Conservation (phyloP, 2,329 filamentous ascomycete species). For the Whalleya microplaca region DNA sequence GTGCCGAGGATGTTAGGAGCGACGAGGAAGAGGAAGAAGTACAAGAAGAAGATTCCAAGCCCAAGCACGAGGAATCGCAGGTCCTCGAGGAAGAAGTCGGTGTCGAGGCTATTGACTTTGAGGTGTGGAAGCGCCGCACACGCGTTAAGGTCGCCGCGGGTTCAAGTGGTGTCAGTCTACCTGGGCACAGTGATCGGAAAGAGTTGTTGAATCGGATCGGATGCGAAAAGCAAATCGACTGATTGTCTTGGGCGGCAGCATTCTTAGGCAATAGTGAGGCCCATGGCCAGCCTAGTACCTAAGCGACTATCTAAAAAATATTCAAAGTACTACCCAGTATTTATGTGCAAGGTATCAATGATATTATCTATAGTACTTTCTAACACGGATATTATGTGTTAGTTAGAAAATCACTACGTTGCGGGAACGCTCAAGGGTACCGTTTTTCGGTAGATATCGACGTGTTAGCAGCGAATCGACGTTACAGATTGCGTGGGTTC, state of each 20-base stretch:
- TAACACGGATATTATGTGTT: too few species aligned
- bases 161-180: constrained; percentile 64
- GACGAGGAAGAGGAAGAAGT: constrained; percentile 79
- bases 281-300: too few species aligned
- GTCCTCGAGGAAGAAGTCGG: constrained; percentile 73
- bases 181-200: constrained; percentile 73
- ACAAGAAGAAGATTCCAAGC: constrained; percentile 49
- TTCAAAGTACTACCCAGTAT: too few species aligned
- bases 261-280: too few species aligned
- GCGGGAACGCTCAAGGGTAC: too few species aligned
- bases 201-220: constrained; percentile 79
- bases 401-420: too few species aligned
- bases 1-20: constrained; percentile 82
- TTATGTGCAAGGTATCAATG: too few species aligned
- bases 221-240: constrained; percentile 73
- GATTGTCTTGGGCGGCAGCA: constrained; percentile 6
- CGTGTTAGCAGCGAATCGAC: too few species aligned
- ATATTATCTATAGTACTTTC: too few species aligned
- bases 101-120: constrained; percentile 70
- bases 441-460: too few species aligned
- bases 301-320: too few species aligned
- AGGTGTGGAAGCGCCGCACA: constrained; percentile 59
- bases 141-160: constrained; percentile 53
- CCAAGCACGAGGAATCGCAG: constrained; percentile 49
- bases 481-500: too few species aligned